Percentiles rank a stretch among this genome's conserved stretches.
Evolutionary conservation across 768 basidiomycete species (phyloP).

Genomic region (Russula brevipes): DNA sequence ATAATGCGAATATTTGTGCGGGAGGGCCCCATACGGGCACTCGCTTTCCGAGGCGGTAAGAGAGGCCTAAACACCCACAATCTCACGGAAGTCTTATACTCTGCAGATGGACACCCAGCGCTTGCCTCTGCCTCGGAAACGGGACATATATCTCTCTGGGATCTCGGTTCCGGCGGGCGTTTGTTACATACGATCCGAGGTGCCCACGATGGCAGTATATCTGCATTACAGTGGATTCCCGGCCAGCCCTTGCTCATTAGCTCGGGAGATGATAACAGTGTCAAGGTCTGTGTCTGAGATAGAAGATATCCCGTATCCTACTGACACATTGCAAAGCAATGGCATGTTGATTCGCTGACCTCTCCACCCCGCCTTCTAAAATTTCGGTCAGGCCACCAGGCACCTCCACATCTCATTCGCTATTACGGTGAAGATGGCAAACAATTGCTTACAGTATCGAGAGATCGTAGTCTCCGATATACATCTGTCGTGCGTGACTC

Average conservation of each 20-base stretch:
- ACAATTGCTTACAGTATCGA: slow-evolving; percentile 80
- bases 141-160: slow-evolving; percentile 92
- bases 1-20: slow-evolving; percentile 90
- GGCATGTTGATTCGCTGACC: slow-evolving; percentile 91
- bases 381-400: slow-evolving; percentile 86
- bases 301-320: background rate
- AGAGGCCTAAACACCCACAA: background rate
- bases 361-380: slow-evolving; percentile 83
- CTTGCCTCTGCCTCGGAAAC: slow-evolving; percentile 82
- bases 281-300: slow-evolving; percentile 58
- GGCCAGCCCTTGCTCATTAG: slow-evolving; percentile 89
- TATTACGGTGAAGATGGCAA: slow-evolving; percentile 99
- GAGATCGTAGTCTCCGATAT: slow-evolving; percentile 83
- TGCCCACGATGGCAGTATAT: slow-evolving; percentile 84
- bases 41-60: slow-evolving; percentile 84
- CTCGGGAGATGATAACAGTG: slow-evolving; percentile 89
- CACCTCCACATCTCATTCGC: slow-evolving; percentile 85
- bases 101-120: slow-evolving; percentile 76
- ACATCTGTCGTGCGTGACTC: slow-evolving; percentile 95
- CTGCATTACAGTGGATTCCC: slow-evolving; percentile 84
- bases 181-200: slow-evolving; percentile 80
- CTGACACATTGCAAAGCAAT: slow-evolving; percentile 61
- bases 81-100: slow-evolving; percentile 5
- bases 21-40: slow-evolving; percentile 66
- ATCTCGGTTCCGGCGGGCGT: slow-evolving; percentile 75